A percentile compares a stretch with the other conserved stretches of the same genome.
Evolutionary conservation across 306 rosid genomes (phyloP).

Genomic region (Dalbergia oliveri): DNA sequence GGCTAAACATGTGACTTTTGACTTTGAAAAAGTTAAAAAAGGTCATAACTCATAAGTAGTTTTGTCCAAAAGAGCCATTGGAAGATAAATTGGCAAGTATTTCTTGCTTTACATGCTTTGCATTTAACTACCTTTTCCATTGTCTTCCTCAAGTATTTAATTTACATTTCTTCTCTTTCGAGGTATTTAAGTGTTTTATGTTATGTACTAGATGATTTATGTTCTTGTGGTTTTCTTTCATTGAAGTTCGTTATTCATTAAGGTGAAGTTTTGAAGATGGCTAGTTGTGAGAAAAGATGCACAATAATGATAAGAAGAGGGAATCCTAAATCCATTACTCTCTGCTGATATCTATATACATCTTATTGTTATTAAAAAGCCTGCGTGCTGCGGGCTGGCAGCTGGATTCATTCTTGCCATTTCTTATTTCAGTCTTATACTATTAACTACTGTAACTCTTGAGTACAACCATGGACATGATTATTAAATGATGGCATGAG

Average conservation of each 20-base stretch:
- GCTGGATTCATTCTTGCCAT: neutral
- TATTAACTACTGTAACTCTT: neutral
- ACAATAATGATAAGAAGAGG: neutral
- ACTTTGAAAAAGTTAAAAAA: too few relatives aligned
- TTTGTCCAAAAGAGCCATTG: too few relatives aligned
- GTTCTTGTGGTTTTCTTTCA: neutral
- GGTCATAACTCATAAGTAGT: too few relatives aligned
- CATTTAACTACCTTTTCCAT: neutral
- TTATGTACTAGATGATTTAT: neutral
- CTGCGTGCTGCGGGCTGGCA: neutral
- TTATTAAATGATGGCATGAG: constrained; percentile 2
- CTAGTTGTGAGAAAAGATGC: neutral
- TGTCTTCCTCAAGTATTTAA: neutral
- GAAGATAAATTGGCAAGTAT: neutral
- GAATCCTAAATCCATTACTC: neutral
- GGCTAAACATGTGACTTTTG: too few relatives aligned
- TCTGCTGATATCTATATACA: neutral
- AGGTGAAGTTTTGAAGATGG: neutral
- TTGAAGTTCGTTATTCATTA: neutral
- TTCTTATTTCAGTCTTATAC: neutral
- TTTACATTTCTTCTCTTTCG: constrained; percentile 3
- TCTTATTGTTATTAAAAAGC: neutral
- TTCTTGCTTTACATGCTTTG: neutral
- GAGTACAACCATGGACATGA: neutral
- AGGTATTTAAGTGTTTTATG: neutral